Evolutionary conservation across 176 grass and related monocot species (phyloP).

Genomic region (Tillandsia leiboldiana): DNA sequence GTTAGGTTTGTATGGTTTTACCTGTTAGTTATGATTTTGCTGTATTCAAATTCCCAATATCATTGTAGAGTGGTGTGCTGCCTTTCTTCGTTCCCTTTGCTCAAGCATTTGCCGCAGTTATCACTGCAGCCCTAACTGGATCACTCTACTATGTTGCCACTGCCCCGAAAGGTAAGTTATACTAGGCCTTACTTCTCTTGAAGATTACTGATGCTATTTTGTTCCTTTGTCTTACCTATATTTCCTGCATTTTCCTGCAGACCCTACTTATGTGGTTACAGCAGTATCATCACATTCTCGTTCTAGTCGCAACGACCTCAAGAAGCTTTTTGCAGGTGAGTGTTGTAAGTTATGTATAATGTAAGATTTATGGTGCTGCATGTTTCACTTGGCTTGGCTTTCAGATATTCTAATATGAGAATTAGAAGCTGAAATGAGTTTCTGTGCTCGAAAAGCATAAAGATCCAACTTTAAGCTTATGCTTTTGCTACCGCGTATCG

Average conservation of each 20-base stretch:
- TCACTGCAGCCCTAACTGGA: constrained; percentile 84
- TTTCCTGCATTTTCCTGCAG: constrained; percentile 26
- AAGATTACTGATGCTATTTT: background rate
- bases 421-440: background rate
- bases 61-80: constrained; percentile 63
- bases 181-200: constrained; percentile 7
- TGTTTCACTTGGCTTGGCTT: too few species aligned
- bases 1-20: too few species aligned
- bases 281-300: constrained; percentile 43
- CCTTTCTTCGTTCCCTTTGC: constrained; percentile 85
- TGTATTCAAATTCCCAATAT: background rate
- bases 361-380: too few species aligned
- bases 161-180: constrained; percentile 52
- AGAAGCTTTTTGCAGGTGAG: constrained; percentile 76
- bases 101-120: constrained; percentile 83
- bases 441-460: background rate
- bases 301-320: constrained; percentile 55
- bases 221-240: background rate
- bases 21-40: too few species aligned
- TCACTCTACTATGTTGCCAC: constrained; percentile 83
- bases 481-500: too few species aligned
- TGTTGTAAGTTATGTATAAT: background rate
- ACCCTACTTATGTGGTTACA: constrained; percentile 88
- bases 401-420: background rate
- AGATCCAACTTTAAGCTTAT: too few species aligned